These are phyloP conservation scores for Aquanectria penicillioides DNA, from an alignment of 2,329 filamentous ascomycete species.

Conservation along the genomic window DNA sequence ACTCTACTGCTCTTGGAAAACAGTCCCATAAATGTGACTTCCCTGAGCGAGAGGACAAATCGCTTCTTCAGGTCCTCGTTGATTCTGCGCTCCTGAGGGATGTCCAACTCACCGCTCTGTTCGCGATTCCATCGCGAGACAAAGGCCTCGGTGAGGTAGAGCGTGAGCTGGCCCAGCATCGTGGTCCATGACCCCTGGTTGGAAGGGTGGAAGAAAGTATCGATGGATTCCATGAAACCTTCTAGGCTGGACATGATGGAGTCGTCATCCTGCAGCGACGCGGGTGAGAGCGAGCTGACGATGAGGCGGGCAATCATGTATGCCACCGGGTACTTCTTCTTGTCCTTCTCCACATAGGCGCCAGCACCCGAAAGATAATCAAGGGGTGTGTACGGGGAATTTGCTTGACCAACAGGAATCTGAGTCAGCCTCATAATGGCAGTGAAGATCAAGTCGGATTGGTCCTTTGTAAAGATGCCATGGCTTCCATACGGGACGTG, in stretches of 20 bases:
- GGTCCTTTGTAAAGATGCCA: conserved; percentile 91
- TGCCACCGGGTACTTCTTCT: conserved; percentile 89
- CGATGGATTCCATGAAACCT: conserved; percentile 90
- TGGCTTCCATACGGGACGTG: conserved; percentile 85
- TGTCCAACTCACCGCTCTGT: conserved; percentile 88
- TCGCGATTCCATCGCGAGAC: conserved; percentile 98
- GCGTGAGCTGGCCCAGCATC: conserved; percentile 87
- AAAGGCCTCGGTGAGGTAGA: conserved; percentile 94
- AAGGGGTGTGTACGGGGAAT: conserved; percentile 87
- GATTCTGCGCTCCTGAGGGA: conserved; percentile 81
- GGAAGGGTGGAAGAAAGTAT: conserved; percentile 98
- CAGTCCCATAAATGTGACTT: conserved; percentile 97
- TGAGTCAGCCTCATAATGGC: conserved; percentile 88
- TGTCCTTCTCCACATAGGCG: conserved; percentile 89
- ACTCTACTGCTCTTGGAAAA: conserved; percentile 95
- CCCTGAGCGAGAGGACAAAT: conserved; percentile 88
- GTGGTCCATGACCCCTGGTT: conserved; percentile 94
- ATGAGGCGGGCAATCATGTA: conserved; percentile 95
- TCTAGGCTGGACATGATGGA: conserved; percentile 89
- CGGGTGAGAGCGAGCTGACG: conserved; percentile 89
- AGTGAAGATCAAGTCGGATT: conserved; percentile 93
- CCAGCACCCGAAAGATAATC: conserved; percentile 87
- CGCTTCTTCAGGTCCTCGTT: conserved; percentile 84
- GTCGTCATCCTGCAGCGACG: conserved; percentile 78
- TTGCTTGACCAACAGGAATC: conserved; percentile 95